Evolutionary conservation across 2,329 filamentous ascomycete species (phyloP).

Genomic region (Xylariales sp.): DNA sequence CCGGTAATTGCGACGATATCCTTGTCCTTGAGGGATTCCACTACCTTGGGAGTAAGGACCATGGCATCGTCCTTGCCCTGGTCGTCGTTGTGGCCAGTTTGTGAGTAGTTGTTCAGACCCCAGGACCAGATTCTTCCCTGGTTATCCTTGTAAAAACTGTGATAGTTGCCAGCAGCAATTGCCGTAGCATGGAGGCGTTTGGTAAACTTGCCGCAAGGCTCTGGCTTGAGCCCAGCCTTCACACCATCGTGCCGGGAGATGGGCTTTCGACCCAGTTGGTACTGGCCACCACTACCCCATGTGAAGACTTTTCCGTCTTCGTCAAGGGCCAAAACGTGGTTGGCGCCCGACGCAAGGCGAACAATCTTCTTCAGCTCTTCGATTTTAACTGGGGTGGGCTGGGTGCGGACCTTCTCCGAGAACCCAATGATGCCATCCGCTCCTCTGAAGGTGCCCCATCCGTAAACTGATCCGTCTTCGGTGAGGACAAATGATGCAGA

Average conservation of each 20-base stretch:
- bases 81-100: conserved; percentile 59
- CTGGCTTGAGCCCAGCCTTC: conserved; percentile 34
- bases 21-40: conserved; percentile 59
- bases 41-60: conserved; percentile 65
- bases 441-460: conserved; percentile 63
- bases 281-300: conserved; percentile 79
- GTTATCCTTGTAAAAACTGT: conserved; percentile 66
- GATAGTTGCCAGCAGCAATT: conserved; percentile 61
- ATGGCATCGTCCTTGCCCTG: conserved; percentile 66
- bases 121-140: conserved; percentile 64
- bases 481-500: conserved; percentile 62
- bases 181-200: conserved; percentile 51
- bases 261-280: conserved; percentile 64
- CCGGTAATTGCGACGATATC: conserved; percentile 67
- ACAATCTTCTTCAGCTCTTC: conserved; percentile 58
- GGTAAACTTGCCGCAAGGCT: conserved; percentile 23
- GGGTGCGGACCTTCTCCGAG: conserved; percentile 45
- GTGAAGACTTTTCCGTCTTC: conserved; percentile 66
- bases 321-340: conserved; percentile 65
- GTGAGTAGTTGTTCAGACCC: conserved; percentile 69
- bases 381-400: conserved; percentile 41
- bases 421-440: conserved; percentile 62
- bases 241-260: conserved; percentile 23
- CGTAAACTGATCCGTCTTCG: conserved; percentile 59
- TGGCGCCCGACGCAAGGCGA: conserved; percentile 60